Percentiles rank a stretch among this genome's conserved stretches.
Conservation (phyloP, 2,329 filamentous ascomycete species). For the Amauroascus niger region DNA sequence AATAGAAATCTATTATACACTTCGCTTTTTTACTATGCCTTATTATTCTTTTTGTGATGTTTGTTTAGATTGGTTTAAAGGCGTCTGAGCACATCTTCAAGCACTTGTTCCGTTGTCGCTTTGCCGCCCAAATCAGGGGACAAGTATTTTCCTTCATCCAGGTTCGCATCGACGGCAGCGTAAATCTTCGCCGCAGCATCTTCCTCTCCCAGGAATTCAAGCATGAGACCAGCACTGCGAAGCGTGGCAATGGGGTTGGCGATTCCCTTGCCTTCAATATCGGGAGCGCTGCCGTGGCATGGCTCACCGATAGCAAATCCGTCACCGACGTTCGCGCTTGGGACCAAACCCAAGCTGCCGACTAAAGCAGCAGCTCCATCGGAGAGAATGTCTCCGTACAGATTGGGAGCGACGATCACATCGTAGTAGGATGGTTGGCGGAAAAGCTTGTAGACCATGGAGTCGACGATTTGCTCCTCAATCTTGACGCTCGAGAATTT, state of each 20-base stretch:
- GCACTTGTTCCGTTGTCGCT: constrained; percentile 74
- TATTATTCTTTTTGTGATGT: not conserved
- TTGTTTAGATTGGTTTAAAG: constrained; percentile 6
- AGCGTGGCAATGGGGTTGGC: constrained; percentile 96
- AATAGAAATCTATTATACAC: not conserved
- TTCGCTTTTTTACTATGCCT: not conserved
- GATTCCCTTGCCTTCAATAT: constrained; percentile 86
- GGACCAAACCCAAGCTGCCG: constrained; percentile 82
- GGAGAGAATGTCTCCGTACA: constrained; percentile 94
- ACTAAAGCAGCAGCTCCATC: constrained; percentile 92
- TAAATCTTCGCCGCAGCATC: constrained; percentile 83
- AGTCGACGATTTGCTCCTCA: constrained; percentile 98
- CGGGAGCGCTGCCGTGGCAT: constrained; percentile 90
- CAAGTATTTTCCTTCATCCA: constrained; percentile 71
- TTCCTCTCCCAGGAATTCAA: constrained; percentile 88
- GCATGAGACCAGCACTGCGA: constrained; percentile 82
- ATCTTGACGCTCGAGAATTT: constrained; percentile 57
- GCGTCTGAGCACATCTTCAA: constrained; percentile 66
- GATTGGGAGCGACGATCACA: constrained; percentile 92
- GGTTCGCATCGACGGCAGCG: constrained; percentile 77
- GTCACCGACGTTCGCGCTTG: constrained; percentile 89
- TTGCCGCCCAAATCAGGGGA: constrained; percentile 85
- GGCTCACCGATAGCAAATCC: constrained; percentile 94
- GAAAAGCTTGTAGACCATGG: constrained; percentile 99
- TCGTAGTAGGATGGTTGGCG: constrained; percentile 91